Conservation (phyloP, 768 basidiomycete genomes). For the Boletus tomentosulus region DNA sequence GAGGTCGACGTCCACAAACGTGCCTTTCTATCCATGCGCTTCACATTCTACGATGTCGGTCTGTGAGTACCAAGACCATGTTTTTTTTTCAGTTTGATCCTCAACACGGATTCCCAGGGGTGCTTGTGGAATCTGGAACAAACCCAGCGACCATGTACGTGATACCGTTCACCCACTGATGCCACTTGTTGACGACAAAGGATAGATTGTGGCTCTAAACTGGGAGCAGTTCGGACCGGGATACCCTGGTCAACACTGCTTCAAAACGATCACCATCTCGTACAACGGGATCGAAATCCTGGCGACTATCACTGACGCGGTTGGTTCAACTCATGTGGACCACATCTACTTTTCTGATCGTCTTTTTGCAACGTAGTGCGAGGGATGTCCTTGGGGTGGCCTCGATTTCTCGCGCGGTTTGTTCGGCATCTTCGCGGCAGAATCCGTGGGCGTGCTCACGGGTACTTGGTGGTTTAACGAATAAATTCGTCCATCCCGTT, state of each 20-base stretch:
- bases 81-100: not conserved
- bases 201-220: constrained; percentile 28
- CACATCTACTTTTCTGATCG: not conserved
- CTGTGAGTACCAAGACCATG: constrained; percentile 33
- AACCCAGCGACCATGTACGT: constrained; percentile 27
- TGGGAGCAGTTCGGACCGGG: constrained; percentile 47
- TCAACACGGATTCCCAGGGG: constrained; percentile 35
- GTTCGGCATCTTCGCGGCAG: constrained; percentile 52
- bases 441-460: constrained; percentile 49
- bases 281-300: constrained; percentile 48
- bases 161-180: not conserved
- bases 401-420: constrained; percentile 69
- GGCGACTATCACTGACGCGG: constrained; percentile 62
- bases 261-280: constrained; percentile 55
- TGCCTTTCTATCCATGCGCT: constrained; percentile 29
- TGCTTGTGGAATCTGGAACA: constrained; percentile 47
- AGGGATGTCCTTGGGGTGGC: constrained; percentile 58
- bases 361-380: constrained; percentile 42
- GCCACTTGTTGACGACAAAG: not conserved
- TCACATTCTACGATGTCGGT: constrained; percentile 54
- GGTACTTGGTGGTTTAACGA: constrained; percentile 57
- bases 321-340: constrained; percentile 17
- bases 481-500: not conserved
- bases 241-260: constrained; percentile 64
- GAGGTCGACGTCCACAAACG: constrained; percentile 37